These are phyloP conservation scores for Ascocoryne sarcoides DNA, from an alignment of 2,329 filamentous ascomycete genomes.

Conservation along the genomic window DNA sequence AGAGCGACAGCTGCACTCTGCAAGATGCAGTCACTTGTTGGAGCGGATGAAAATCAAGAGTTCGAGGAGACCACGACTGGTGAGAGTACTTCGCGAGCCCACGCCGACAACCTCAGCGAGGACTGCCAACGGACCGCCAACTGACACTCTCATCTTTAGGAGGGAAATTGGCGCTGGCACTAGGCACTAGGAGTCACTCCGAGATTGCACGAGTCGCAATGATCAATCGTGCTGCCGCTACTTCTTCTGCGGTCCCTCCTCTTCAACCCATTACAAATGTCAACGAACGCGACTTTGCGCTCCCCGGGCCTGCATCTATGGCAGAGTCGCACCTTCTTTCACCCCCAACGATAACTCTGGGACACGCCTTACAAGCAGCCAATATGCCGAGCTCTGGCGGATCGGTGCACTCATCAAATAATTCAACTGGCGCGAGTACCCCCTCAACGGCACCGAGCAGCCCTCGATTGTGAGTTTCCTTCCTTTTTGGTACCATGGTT, in stretches of 20 bases:
- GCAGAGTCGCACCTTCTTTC: conserved; percentile 4
- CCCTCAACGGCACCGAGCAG: conserved; percentile 26
- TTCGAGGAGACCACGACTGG: no score
- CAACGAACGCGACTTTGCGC: conserved; percentile 3
- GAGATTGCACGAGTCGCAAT: neutral
- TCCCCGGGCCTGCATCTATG: conserved; percentile 2
- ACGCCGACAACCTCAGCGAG: no score
- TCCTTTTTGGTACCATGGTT: neutral
- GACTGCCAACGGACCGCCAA: no score
- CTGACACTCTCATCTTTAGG: no score
- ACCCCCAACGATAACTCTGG: conserved; percentile 8
- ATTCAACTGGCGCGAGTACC: conserved; percentile 10
- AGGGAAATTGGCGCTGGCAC: no score
- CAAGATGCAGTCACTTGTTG: no score
- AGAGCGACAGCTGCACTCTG: no score
- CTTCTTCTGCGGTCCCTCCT: neutral
- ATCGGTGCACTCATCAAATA: neutral
- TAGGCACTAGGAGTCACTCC: neutral
- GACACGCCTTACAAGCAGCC: conserved; percentile 7
- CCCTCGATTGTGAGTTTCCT: conserved; percentile 26
- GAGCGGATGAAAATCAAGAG: no score
- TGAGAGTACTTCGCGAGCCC: no score
- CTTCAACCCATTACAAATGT: conserved; percentile 2
- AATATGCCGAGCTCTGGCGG: conserved; percentile 4
- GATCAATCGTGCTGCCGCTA: neutral